phyloP scores from a whole-genome alignment of 345 rosid species.

The Syzygium jambos region DNA sequence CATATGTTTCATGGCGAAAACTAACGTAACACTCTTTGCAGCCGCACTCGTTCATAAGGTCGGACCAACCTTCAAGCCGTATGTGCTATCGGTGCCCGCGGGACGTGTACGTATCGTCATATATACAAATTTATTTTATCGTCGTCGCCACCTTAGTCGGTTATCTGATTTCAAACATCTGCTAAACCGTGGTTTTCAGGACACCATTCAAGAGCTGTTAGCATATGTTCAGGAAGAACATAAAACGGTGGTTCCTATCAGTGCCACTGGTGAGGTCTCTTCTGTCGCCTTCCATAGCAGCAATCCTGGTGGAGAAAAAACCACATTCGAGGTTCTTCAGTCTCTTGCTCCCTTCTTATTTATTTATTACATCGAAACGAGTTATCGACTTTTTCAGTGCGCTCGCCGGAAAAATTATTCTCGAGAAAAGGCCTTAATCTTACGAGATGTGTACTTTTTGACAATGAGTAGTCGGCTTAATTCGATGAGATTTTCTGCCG shows the following conservation, averaged over 20 bases:
- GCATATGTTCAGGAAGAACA: neutral
- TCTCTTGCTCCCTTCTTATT: neutral
- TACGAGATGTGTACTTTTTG: neutral
- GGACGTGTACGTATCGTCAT: neutral
- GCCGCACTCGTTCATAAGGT: neutral
- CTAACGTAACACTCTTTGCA: neutral
- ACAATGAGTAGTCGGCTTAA: neutral
- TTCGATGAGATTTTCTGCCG: neutral
- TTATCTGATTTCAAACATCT: neutral
- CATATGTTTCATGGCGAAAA: neutral
- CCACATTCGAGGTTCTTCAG: neutral
- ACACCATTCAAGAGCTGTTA: neutral
- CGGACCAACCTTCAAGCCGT: neutral
- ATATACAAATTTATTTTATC: neutral
- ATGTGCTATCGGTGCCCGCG: neutral
- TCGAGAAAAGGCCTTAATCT: neutral
- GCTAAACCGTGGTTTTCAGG: neutral
- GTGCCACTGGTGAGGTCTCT: neutral
- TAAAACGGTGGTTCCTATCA: neutral
- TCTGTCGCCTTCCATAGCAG: neutral
- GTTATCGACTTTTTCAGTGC: neutral
- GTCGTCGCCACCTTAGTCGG: neutral
- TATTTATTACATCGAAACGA: neutral
- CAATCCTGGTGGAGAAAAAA: neutral
- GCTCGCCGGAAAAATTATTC: neutral